Percentiles rank a stretch among this genome's conserved stretches.
phyloP scores from a whole-genome alignment of 1,284 basidiomycete species.

The Sutorius eximius region DNA sequence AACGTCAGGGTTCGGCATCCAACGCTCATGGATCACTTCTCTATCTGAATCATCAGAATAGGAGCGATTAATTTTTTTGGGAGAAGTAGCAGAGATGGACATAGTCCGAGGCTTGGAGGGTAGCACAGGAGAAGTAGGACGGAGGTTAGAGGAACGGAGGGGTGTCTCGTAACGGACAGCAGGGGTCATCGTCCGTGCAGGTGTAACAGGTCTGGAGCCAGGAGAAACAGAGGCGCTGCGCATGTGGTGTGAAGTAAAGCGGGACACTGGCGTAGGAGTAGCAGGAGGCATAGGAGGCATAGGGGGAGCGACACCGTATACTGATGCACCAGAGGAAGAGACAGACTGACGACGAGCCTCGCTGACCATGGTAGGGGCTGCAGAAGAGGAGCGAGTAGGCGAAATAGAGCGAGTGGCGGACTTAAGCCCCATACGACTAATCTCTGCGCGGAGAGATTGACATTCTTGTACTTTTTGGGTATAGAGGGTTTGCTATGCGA shows the following conservation, averaged over 20 bases:
- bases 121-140: slow-evolving; percentile 41
- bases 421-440: slow-evolving; percentile 50
- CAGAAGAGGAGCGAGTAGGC: slow-evolving; percentile 29
- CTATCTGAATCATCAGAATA: slow-evolving; percentile 52
- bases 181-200: slow-evolving; percentile 38
- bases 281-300: slow-evolving; percentile 34
- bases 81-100: slow-evolving; percentile 41
- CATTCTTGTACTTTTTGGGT: slow-evolving; percentile 69
- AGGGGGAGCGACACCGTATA: slow-evolving; percentile 35
- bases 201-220: slow-evolving; percentile 51
- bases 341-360: slow-evolving; percentile 34
- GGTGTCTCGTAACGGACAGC: slow-evolving; percentile 39
- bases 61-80: slow-evolving; percentile 48
- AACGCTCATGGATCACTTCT: slow-evolving; percentile 48
- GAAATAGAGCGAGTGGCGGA: slow-evolving; percentile 40
- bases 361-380: slow-evolving; percentile 20
- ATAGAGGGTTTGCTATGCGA: slow-evolving; percentile 54
- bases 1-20: slow-evolving; percentile 45
- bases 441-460: slow-evolving; percentile 62
- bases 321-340: slow-evolving; percentile 38
- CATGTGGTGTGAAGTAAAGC: slow-evolving; percentile 49
- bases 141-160: slow-evolving; percentile 34
- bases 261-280: slow-evolving; percentile 42
- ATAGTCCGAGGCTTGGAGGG: slow-evolving; percentile 47
- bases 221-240: slow-evolving; percentile 44